Evolutionary conservation across 331 rosid species (phyloP), one percentile per base, ranked within the genome.

Genomic region (Acacia concinna): DNA sequence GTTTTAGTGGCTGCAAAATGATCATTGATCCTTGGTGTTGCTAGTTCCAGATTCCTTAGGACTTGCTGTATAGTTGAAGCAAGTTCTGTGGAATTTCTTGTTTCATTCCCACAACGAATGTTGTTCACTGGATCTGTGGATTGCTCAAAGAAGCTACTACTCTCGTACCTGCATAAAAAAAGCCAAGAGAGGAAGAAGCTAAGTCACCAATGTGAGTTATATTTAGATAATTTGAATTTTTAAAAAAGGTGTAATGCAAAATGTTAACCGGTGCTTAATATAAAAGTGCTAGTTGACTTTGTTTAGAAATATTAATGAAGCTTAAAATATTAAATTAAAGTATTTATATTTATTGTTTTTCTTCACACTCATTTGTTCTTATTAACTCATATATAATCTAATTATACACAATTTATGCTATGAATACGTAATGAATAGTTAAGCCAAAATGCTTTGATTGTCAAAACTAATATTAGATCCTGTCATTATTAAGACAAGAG

Each of bases 1-100:
- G 81, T 85, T 77, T 67, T 89, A 1, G 81, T 85, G 34, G 90
- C 94, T 30, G 92, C 92, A 75, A 73, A 91, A 78, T 59, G 88
- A 34, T 91, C 91, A 11, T 21, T 20, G 10, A 91, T 86, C 71
- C 46, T 88, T 0, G 92, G 91, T 20, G 92, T 89, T 18, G 90
- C 92, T 14, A 38, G 73, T 63, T 78, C 87, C 18, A 91, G 86
- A 78, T 89, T 84, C 49, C 0, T 15, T 1, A 91, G 32, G 21
- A 84, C 35, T 76, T 70, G 79, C 17, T 76, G 83, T 17, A 78
- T 85, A 18, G 79, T 68, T 46, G 78, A 31, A 32, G n/a, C 77
- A 17, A 88, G 88, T 31, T 84, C 38, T 3, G 73, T 66, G 40
- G 84, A 74, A 9, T 59, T 86, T 20, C 23, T 44, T 73, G 80